These are phyloP conservation scores for Aotearoamyces nothofagi DNA, from an alignment of 2,329 filamentous ascomycete species.

Conservation along the genomic window DNA sequence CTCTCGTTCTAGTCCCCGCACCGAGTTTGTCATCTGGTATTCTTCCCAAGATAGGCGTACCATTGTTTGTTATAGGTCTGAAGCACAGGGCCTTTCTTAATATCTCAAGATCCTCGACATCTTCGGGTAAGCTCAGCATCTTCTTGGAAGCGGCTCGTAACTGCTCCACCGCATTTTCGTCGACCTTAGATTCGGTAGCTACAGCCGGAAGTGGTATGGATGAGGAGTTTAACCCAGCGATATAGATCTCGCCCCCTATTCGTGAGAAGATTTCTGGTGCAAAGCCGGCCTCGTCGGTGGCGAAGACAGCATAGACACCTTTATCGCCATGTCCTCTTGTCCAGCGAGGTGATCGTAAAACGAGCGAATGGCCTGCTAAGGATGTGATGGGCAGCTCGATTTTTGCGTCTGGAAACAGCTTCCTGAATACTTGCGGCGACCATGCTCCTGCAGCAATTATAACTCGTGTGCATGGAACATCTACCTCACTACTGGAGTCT, in stretches of 20 bases:
- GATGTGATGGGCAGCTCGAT: slow-evolving; percentile 39
- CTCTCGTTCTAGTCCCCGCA: slow-evolving; percentile 25
- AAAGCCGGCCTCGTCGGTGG: slow-evolving; percentile 41
- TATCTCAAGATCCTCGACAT: slow-evolving; percentile 39
- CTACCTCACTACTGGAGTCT: slow-evolving; percentile 26
- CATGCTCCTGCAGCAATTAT: slow-evolving; percentile 58
- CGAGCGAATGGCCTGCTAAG: slow-evolving; percentile 58
- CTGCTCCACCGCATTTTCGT: slow-evolving; percentile 29
- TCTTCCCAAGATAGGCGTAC: slow-evolving; percentile 45
- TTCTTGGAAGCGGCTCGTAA: slow-evolving; percentile 31
- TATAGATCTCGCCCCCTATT: slow-evolving; percentile 51
- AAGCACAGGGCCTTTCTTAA: slow-evolving; percentile 56
- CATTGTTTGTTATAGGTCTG: slow-evolving; percentile 49
- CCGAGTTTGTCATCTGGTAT: slow-evolving; percentile 42
- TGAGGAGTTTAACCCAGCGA: slow-evolving; percentile 55
- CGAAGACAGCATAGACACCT: slow-evolving; percentile 56
- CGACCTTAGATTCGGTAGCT: slow-evolving; percentile 33
- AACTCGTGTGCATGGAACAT: slow-evolving; percentile 47
- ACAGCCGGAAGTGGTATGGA: slow-evolving; percentile 41
- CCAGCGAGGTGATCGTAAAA: slow-evolving; percentile 45
- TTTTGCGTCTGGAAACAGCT: slow-evolving; percentile 43
- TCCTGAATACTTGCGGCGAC: slow-evolving; percentile 48
- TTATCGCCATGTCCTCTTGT: slow-evolving; percentile 25
- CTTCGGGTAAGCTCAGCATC: slow-evolving; percentile 27
- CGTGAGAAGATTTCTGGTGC: slow-evolving; percentile 60